phyloP scores from a whole-genome alignment of 306 rosid genomes.

The Malus fusca region DNA sequence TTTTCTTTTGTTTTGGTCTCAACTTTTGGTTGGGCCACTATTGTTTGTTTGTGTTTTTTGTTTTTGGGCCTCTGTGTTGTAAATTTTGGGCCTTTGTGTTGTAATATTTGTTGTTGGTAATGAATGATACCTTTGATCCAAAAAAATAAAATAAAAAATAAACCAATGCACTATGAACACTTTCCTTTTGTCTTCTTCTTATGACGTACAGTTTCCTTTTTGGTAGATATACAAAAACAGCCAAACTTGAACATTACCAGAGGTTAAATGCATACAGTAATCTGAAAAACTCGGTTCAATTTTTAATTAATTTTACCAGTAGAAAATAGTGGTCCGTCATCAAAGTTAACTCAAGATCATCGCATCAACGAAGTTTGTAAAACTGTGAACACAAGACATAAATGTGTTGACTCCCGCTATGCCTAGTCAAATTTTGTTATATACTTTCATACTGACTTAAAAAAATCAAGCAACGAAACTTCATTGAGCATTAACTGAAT shows the following conservation, averaged over 20 bases:
- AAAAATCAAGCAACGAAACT: background rate
- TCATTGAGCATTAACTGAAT: background rate
- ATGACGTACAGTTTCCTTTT: background rate
- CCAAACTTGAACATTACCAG: background rate
- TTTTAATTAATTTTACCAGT: conserved; percentile 17
- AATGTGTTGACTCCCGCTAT: no score
- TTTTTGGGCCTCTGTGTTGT: no score
- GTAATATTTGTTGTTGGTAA: no score
- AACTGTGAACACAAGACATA: no score
- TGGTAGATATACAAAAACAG: background rate
- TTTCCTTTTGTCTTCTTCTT: background rate
- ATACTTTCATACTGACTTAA: background rate
- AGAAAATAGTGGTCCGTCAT: conserved; percentile 65
- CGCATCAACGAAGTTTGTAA: no score
- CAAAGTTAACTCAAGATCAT: conserved; percentile 1
- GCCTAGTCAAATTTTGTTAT: background rate
- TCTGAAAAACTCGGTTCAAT: conserved; percentile 4
- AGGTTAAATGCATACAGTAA: conserved; percentile 8
- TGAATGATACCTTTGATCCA: no score
- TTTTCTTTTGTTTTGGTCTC: no score
- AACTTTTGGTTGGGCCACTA: no score
- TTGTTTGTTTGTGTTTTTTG: no score
- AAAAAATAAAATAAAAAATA: background rate
- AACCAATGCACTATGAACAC: background rate
- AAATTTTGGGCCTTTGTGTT: no score